Base-by-base conservation (phyloP, 2,329 filamentous ascomycete genomes). In the Blumeria graminis region DNA sequence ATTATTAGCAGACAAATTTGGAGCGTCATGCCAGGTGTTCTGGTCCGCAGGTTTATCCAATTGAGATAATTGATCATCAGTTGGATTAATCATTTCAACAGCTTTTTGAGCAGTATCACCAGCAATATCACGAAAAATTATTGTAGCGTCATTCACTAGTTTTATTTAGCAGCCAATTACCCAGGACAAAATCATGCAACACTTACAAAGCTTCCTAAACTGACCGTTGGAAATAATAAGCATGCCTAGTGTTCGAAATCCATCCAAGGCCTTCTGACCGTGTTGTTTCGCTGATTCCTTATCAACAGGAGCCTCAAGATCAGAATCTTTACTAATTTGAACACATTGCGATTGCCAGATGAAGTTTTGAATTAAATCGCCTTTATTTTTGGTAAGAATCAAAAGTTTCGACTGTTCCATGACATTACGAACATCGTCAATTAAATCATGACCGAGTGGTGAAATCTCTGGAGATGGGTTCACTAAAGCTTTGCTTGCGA, bases 171-270 rank as follows among this genome's bases (percentile, higher is more conserved):
- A 57, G 28, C n/a, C 9, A 16, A 28, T 6, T 33, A 35, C 5
- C 22, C n/a, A 22, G 1, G 22, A 28, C 22, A 4, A 28, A 4
- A 28, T 2, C 4, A 35, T 8, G 16, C n/a, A 16, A 6, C 28
- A 58, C 60, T 60, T 56, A 59, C 56, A 57, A 18, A 65, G 59
- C 56, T 63, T 65, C 56, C 63, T 58, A 38, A 52, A 78, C 68
- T 96, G 89, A 62, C 92, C 92, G 64, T 98, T 98, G 64, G 89
- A 94, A 65, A 96, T 84, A 63, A 96, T 73, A 57, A 98, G 74
- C 16, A 84, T 89, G 55, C 90, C 92, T 0, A 98, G 74, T 3
- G 87, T 94, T 63, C 87, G 82, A 48, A 98, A 71, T 32, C 90
- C 92, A 61, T 94, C 80, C 8, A 93, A 73, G 1, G 84, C 87